These are phyloP conservation scores for Colletotrichum sp. DNA, from an alignment of 2,329 filamentous ascomycete genomes.

Conservation along the genomic window DNA sequence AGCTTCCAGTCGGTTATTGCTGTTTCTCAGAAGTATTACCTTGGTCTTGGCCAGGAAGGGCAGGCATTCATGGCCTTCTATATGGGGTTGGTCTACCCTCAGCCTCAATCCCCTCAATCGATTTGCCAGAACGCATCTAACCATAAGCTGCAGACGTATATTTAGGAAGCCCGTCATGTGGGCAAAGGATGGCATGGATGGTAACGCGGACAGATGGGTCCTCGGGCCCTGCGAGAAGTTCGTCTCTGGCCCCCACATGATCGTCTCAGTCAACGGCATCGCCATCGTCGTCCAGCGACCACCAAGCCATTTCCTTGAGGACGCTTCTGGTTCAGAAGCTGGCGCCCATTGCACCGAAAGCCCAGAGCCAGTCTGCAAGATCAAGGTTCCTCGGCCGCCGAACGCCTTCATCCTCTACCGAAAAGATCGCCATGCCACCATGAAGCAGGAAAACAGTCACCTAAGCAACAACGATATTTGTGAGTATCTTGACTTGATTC, in stretches of 20 bases:
- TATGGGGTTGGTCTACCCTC: neutral
- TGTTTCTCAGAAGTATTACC: constrained; percentile 4
- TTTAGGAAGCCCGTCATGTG: constrained; percentile 11
- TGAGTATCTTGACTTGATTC: constrained; percentile 22
- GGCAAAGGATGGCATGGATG: constrained; percentile 12
- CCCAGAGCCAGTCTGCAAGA: constrained; percentile 4
- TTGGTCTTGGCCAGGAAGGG: constrained; percentile 6
- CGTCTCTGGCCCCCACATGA: constrained; percentile 10
- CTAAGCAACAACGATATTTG: constrained; percentile 33
- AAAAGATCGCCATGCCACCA: constrained; percentile 26
- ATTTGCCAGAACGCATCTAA: neutral
- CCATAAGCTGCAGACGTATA: neutral
- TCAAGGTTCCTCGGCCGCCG: constrained; percentile 29
- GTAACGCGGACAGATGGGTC: constrained; percentile 10
- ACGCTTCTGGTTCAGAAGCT: neutral
- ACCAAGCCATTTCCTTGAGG: neutral
- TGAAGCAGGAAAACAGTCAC: constrained; percentile 25
- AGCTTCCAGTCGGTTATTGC: constrained; percentile 11
- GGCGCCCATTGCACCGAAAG: neutral
- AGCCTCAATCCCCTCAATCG: neutral
- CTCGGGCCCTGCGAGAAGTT: constrained; percentile 8
- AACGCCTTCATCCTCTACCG: constrained; percentile 39
- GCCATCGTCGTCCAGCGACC: constrained; percentile 9
- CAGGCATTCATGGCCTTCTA: constrained; percentile 13
- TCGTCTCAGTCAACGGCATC: constrained; percentile 8